Conservation (phyloP, 2,329 filamentous ascomycete genomes). For the Bretziella fagacearum region DNA sequence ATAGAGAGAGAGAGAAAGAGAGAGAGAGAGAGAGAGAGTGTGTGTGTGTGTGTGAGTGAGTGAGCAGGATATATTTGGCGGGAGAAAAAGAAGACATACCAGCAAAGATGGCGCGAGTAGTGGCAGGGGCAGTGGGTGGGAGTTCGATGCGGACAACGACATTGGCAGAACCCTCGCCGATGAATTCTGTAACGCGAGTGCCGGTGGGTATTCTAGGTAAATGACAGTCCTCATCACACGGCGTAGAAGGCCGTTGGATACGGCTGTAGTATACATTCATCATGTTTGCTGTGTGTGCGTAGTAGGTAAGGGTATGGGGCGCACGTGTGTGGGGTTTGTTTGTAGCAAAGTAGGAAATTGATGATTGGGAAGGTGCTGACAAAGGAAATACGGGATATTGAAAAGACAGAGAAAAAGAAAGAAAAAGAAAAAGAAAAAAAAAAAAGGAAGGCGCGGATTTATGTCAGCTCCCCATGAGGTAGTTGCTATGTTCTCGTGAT, state of each 20-base stretch:
- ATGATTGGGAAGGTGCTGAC: not conserved
- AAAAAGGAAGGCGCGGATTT: not conserved
- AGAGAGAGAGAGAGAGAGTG: not conserved
- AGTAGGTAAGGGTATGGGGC: too few species aligned
- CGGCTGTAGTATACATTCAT: not conserved
- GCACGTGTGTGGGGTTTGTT: too few species aligned
- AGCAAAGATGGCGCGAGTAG: constrained; percentile 19
- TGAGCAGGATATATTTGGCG: not conserved
- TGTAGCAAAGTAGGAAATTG: not conserved
- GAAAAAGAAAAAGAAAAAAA: not conserved
- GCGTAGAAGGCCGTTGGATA: not conserved
- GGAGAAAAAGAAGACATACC: constrained; percentile 20
- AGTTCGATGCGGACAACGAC: constrained; percentile 48
- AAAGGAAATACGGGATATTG: not conserved
- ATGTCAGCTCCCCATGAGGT: not conserved
- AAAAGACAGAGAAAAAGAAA: not conserved
- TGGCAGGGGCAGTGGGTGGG: constrained; percentile 21
- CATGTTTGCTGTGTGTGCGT: not conserved
- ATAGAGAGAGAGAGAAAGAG: not conserved
- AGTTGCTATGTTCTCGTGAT: too few species aligned
- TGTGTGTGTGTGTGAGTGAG: not conserved
- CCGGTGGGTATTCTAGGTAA: constrained; percentile 11
- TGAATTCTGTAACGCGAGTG: constrained; percentile 20
- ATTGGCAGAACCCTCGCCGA: constrained; percentile 61
- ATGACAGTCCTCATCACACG: not conserved